Evolutionary conservation across 306 rosid species (phyloP), one percentile per base, ranked within the genome.

Genomic region (Vigna unguiculata): DNA sequence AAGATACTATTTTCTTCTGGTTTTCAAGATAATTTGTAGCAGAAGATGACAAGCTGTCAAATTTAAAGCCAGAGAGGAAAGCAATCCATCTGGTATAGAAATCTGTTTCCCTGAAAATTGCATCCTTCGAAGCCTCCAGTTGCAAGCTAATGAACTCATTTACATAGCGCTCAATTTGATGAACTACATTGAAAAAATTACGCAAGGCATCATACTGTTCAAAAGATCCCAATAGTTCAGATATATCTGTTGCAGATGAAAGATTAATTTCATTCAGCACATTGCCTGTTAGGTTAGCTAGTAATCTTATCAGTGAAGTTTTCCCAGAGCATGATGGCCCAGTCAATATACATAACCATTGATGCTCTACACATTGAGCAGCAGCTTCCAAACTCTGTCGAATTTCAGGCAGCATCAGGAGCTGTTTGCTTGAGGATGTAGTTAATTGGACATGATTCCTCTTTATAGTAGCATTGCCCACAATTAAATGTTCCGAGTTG

Each of bases 201-300:
- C 96, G 88, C 69, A 89, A 69, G 59, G 91, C 89, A 71, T 95
- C 86, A 64, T 90, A 92, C 79, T 95, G 98, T 85, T 95, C 97
- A 80, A 95, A 95, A 82, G 96, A 92, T 55, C 98, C 98, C 64
- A 94, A 91, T 67, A 95, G 80, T 79, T 95, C 98, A 68, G 96
- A 95, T 63, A 92, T 95, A 81, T 95, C 98, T 48, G 98, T 92
- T 14, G 95, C 96, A 61, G 97, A 83, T 40, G 98, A 95, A 71
- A 95, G 96, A 86, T 90, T 93, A 47, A 92, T 55, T 83, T 95
- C 96, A 81, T 92, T 89, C 22, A 95, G 85, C 38, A 88, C 89
- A 70, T 90, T 90, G 45, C 98, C 96, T 8, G 97, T 89, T 74
- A 95, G 96, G 83, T 87, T 87, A 25, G 97, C 95, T 41, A 95